A percentile compares a stretch with the other conserved stretches of the same genome.
Conservation (phyloP, 257 asterid genomes). For the Capsicum pubescens region DNA sequence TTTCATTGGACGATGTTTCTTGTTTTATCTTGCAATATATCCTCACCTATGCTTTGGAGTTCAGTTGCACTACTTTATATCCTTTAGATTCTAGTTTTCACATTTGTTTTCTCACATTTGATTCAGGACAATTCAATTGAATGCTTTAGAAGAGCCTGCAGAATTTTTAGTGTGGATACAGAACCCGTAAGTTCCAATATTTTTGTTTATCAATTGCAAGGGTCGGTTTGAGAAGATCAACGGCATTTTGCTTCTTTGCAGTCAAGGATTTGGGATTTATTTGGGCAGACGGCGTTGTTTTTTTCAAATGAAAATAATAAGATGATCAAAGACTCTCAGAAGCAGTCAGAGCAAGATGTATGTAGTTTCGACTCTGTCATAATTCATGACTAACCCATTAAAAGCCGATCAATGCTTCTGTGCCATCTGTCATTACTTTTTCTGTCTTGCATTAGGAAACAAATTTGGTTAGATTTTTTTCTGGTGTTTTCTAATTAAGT, state of each 20-base stretch:
- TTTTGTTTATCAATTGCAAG: constrained; percentile 21
- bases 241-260: constrained; percentile 45
- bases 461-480: background rate
- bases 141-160: constrained; percentile 93
- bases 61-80: constrained; percentile 21
- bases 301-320: constrained; percentile 67
- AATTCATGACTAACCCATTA: constrained; percentile 31
- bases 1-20: background rate
- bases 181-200: constrained; percentile 67
- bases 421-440: constrained; percentile 24
- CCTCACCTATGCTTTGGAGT: constrained; percentile 16
- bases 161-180: constrained; percentile 73
- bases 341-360: constrained; percentile 86
- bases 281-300: constrained; percentile 77
- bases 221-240: constrained; percentile 41
- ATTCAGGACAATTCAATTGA: constrained; percentile 87
- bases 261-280: constrained; percentile 94
- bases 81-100: constrained; percentile 29
- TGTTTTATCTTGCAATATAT: constrained; percentile 21
- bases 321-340: constrained; percentile 64
- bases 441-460: constrained; percentile 24
- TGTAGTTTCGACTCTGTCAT: constrained; percentile 38
- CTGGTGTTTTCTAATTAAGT: constrained; percentile 13
- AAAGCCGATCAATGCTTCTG: constrained; percentile 8
- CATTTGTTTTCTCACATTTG: constrained; percentile 33